phyloP scores from a whole-genome alignment of 2,329 filamentous ascomycete species.

The Cladosporium sp. region DNA sequence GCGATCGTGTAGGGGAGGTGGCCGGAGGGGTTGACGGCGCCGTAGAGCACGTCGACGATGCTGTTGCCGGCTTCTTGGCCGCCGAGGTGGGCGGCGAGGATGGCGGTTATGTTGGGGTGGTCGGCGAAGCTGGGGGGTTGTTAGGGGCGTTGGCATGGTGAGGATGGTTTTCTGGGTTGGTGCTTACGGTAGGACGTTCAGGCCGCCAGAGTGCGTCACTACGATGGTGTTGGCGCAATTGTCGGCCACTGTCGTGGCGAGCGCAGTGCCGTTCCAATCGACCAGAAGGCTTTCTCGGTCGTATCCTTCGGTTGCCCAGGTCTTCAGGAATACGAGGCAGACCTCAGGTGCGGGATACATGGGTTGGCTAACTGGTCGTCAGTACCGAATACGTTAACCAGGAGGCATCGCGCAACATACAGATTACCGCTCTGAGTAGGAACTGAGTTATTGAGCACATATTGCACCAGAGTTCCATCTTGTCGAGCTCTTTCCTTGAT shows the following conservation, averaged over 20 bases:
- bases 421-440: constrained; percentile 29
- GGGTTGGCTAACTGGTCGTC: background rate
- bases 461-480: constrained; percentile 40
- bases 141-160: constrained; percentile 13
- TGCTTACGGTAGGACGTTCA: constrained; percentile 35
- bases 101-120: constrained; percentile 36
- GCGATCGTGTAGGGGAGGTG: constrained; percentile 36
- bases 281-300: constrained; percentile 39
- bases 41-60: constrained; percentile 35
- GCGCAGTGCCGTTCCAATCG: constrained; percentile 37
- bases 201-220: constrained; percentile 37
- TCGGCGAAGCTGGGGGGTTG: constrained; percentile 30
- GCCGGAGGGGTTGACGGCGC: constrained; percentile 34
- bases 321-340: constrained; percentile 56
- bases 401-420: constrained; percentile 12
- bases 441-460: constrained; percentile 35
- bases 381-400: background rate
- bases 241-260: constrained; percentile 38
- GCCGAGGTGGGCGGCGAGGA: constrained; percentile 37
- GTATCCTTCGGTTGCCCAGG: constrained; percentile 40
- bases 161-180: constrained; percentile 38
- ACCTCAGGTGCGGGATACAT: constrained; percentile 3
- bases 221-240: constrained; percentile 32
- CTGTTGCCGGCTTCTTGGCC: constrained; percentile 38
- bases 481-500: constrained; percentile 29